Evolutionary conservation across 169 alveolate genomes (phyloP), one percentile per base, ranked within the genome.

Genomic region (Plasmodium fragile): DNA sequence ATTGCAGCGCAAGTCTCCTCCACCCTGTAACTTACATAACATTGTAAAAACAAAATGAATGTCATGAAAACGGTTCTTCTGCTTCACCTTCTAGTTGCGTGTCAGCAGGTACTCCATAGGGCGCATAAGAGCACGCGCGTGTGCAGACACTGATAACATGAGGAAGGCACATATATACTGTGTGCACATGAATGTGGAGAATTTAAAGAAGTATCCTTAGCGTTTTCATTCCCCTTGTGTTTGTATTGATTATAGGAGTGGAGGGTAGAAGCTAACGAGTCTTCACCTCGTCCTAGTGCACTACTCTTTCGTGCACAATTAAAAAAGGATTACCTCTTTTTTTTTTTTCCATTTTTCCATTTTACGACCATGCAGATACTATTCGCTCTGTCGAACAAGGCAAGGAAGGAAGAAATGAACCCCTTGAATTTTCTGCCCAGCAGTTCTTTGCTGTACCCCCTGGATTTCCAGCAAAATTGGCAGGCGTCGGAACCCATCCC

Each of bases 401-500:
- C 25, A 43, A 65, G 72, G 25, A 89, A 89, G 75, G 82, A 89
- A 25, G 80, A 77, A 89, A 59, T 65, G 82, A 79, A 45, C 25
- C 49, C 75, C 30, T 39, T 79, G 91, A 45, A 89, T 72, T 89
- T 78, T 30, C 41, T 89, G 11, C 94, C 94, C 53, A 78, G 91
- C 72, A 89, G 75, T 89, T 89, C 94, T 79, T 43, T 89, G 25
- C 39, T 89, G 41, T 89, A 89, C 72, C 94, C 94, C 11, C 39
- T 89, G 59, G 94, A 89, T 41, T 89, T 89, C 70, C 94, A 89
- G 49, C 32, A 89, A 45, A 89, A 79, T 78, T 89, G 94, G 94
- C 94, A 89, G 52, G 94, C 94, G 25, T 89, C 94, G 18, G 94
- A 89, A 36, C 94, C 94, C 52, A 89, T 65, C 52, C 94, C 94